phyloP scores from a whole-genome alignment of 352 stramenopile genomes.

The Thalassiosira allenii region DNA sequence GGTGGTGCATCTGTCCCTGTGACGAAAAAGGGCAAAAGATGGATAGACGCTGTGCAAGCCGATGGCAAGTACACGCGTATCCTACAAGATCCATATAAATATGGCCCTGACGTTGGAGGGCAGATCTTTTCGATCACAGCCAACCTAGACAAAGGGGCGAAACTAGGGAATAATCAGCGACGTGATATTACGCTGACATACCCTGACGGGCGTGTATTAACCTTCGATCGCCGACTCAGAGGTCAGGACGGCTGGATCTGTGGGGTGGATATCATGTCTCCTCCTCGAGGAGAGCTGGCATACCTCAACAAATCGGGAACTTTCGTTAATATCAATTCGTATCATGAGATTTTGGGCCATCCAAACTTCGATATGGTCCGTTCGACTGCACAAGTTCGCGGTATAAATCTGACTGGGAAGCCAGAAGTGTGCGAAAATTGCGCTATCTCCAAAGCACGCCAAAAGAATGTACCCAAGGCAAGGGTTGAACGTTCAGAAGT shows the following conservation, averaged over 20 bases:
- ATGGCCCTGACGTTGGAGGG: not conserved
- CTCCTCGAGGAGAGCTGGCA: not conserved
- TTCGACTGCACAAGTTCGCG: not conserved
- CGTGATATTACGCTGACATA: constrained; percentile 6
- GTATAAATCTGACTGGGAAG: constrained; percentile 34
- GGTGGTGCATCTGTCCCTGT: not conserved
- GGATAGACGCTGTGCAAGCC: not conserved
- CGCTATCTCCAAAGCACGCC: constrained; percentile 41
- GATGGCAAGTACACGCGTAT: not conserved
- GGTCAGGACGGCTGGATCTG: too few relatives aligned
- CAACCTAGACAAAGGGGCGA: too few relatives aligned
- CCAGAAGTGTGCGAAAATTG: constrained; percentile 46
- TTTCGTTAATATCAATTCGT: constrained; percentile 35
- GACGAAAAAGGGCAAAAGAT: constrained; percentile 6
- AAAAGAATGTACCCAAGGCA: constrained; percentile 40
- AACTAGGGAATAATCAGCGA: constrained; percentile 8
- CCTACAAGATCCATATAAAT: not conserved
- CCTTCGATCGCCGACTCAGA: constrained; percentile 10
- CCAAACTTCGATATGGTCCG: not conserved
- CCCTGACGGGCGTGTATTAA: not conserved
- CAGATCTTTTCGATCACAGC: constrained; percentile 15
- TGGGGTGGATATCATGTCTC: too few relatives aligned
- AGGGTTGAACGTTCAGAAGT: constrained; percentile 5
- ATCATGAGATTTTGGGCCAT: constrained; percentile 44
- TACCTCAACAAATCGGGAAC: not conserved